phyloP scores from a whole-genome alignment of 441 rosid species.

The Mallotus japonicus region DNA sequence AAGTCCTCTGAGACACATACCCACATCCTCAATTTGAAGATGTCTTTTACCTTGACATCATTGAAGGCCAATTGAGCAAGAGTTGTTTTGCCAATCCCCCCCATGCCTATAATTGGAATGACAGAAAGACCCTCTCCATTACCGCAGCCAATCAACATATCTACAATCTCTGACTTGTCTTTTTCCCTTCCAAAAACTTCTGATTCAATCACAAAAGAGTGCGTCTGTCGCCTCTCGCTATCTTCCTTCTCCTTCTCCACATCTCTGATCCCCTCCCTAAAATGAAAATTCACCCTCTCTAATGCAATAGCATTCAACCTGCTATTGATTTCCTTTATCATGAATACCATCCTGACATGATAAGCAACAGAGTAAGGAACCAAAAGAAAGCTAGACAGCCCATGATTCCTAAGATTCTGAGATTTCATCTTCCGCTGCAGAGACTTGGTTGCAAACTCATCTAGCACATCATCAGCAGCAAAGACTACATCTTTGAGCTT shows the following conservation, averaged over 20 bases:
- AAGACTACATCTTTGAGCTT: slow-evolving; percentile 7
- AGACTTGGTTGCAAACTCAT: slow-evolving; percentile 7
- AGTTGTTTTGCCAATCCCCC: slow-evolving; percentile 34
- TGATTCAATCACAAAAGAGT: slow-evolving; percentile 11
- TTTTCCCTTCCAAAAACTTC: slow-evolving; percentile 26
- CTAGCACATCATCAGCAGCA: slow-evolving; percentile 14
- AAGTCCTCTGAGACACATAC: slow-evolving; percentile 25
- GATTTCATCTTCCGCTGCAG: background rate
- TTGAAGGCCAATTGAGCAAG: slow-evolving; percentile 32
- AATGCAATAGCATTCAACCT: slow-evolving; percentile 3
- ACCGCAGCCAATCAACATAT: background rate
- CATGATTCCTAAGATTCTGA: background rate
- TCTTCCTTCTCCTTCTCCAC: slow-evolving; percentile 11
- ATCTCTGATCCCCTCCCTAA: background rate
- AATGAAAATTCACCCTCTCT: slow-evolving; percentile 6
- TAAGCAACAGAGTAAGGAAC: background rate
- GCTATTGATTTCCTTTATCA: background rate
- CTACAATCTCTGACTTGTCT: slow-evolving; percentile 9
- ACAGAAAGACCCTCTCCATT: slow-evolving; percentile 8
- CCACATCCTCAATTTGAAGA: slow-evolving; percentile 20
- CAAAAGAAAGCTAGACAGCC: background rate
- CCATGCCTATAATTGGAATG: slow-evolving; percentile 19
- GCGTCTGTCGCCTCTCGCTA: background rate
- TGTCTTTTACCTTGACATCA: slow-evolving; percentile 6
- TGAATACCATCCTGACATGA: background rate